Evolutionary conservation across 352 stramenopile species (phyloP).

Genomic region (Globisporangium apiculatum): DNA sequence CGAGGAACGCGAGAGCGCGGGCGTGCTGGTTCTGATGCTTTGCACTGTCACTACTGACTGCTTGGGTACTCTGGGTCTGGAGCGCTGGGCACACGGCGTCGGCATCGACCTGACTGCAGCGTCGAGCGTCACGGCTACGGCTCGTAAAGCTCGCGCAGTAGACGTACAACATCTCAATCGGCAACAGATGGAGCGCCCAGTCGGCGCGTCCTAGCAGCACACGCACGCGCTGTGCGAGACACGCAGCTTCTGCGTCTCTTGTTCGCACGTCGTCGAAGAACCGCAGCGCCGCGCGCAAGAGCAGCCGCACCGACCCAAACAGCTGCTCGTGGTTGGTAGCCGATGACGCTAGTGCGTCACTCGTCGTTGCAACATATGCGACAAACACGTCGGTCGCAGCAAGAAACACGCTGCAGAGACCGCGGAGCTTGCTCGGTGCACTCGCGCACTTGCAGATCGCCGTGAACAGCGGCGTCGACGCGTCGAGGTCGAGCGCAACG

Average conservation of each 20-base stretch:
- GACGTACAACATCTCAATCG: constrained; percentile 33
- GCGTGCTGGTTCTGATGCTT: not conserved
- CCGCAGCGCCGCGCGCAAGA: constrained; percentile 29
- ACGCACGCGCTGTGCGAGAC: constrained; percentile 21
- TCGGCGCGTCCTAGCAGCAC: constrained; percentile 20
- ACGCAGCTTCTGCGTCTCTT: constrained; percentile 20
- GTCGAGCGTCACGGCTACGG: not conserved
- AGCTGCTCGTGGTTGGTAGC: constrained; percentile 14
- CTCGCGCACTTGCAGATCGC: constrained; percentile 27
- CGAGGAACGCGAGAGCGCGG: constrained; percentile 9
- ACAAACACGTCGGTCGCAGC: constrained; percentile 23
- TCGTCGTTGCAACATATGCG: not conserved
- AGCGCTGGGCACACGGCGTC: not conserved
- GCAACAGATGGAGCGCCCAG: constrained; percentile 23
- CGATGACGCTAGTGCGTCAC: not conserved
- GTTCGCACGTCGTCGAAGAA: constrained; percentile 19
- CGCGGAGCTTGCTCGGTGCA: constrained; percentile 27
- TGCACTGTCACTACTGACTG: not conserved
- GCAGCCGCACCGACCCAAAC: constrained; percentile 24
- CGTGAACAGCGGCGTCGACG: constrained; percentile 23
- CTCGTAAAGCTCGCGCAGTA: constrained; percentile 18
- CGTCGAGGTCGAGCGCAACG: constrained; percentile 19
- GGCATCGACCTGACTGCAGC: too few relatives aligned
- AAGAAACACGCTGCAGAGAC: constrained; percentile 34
- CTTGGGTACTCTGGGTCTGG: not conserved